Evolutionary conservation across 805 yeast genomes (phyloP).

Genomic region (Lipomyces orientalis): DNA sequence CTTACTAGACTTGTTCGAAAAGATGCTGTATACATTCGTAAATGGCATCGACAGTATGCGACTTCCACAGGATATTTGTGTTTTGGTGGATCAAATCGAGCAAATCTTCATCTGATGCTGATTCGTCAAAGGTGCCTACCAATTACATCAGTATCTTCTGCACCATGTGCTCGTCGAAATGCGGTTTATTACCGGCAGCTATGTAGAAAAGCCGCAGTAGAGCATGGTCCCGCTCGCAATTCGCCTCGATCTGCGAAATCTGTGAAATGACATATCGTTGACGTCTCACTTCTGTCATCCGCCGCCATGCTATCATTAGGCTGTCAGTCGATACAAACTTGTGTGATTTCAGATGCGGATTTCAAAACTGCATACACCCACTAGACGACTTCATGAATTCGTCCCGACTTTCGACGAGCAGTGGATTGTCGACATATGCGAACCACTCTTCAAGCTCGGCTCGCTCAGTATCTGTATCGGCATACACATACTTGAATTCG

Average conservation of each 20-base stretch:
- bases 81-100: constrained; percentile 12
- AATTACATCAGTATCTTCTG: neutral
- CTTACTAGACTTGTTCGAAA: constrained; percentile 21
- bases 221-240: constrained; percentile 6
- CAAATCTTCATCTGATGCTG: constrained; percentile 21
- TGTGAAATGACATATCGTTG: constrained; percentile 12
- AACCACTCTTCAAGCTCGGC: constrained; percentile 59
- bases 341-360: neutral
- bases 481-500: constrained; percentile 52
- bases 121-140: constrained; percentile 20
- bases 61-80: constrained; percentile 9
- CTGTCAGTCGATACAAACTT: neutral
- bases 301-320: constrained; percentile 8
- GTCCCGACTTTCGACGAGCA: constrained; percentile 30
- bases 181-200: constrained; percentile 16
- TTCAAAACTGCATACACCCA: constrained; percentile 9
- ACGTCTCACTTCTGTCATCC: constrained; percentile 4
- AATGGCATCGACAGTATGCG: constrained; percentile 13
- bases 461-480: constrained; percentile 47
- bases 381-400: constrained; percentile 21
- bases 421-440: constrained; percentile 38
- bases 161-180: neutral
- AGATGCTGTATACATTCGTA: constrained; percentile 14
- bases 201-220: constrained; percentile 23
- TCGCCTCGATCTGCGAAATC: neutral